These are phyloP conservation scores for Tulasnella sp. DNA, from an alignment of 768 basidiomycete species.

Conservation along the genomic window DNA sequence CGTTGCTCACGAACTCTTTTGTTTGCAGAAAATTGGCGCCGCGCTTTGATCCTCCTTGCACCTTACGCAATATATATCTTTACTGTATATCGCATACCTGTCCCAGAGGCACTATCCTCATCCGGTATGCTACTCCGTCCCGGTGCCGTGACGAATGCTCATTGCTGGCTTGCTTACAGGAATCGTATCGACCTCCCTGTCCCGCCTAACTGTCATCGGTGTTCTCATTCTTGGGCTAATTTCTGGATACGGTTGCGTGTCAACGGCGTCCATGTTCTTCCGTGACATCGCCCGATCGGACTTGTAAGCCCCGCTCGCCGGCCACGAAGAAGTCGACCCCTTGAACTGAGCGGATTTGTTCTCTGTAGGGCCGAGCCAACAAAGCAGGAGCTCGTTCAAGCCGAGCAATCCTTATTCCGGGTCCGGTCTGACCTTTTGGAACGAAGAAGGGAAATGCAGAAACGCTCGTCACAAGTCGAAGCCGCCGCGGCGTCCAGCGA, in stretches of 20 bases:
- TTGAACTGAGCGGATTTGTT: not conserved
- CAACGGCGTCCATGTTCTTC: conserved; percentile 33
- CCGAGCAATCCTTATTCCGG: conserved; percentile 38
- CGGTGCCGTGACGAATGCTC: not conserved
- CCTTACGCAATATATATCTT: conserved; percentile 62
- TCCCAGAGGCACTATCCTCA: conserved; percentile 50
- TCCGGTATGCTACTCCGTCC: not conserved
- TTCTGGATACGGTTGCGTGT: conserved; percentile 65
- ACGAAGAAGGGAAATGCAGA: conserved; percentile 34
- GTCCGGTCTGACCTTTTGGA: conserved; percentile 38
- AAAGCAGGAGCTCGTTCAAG: conserved; percentile 36
- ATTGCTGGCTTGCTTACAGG: conserved; percentile 43
- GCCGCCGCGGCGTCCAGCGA: conserved; percentile 18
- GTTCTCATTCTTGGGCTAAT: conserved; percentile 77
- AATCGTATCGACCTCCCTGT: conserved; percentile 54
- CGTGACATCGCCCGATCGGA: conserved; percentile 23
- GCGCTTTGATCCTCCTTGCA: conserved; percentile 50
- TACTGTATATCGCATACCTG: conserved; percentile 66
- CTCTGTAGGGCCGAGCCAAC: conserved; percentile 32
- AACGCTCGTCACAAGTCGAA: conserved; percentile 8
- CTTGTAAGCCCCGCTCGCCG: conserved; percentile 1
- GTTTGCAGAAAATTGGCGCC: conserved; percentile 10
- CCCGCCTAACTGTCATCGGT: conserved; percentile 74
- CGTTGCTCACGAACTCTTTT: not conserved
- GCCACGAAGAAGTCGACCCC: conserved; percentile 46